phyloP scores from a whole-genome alignment of 371 early-diverging fungal species.

The Apophysomyces variabilis region DNA sequence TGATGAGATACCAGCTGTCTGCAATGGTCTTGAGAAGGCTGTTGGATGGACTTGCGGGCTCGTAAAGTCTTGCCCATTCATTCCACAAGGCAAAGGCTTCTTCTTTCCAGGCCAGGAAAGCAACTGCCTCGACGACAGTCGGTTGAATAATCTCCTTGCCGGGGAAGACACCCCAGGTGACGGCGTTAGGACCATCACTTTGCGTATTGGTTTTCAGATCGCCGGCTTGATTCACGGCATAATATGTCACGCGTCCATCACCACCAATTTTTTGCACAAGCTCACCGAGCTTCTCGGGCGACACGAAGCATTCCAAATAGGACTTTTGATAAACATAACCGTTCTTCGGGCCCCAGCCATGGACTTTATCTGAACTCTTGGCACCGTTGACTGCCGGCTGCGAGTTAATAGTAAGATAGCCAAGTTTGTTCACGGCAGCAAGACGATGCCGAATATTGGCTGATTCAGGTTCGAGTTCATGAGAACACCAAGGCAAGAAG shows the following conservation, averaged over 20 bases:
- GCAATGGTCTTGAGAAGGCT: conserved; percentile 71
- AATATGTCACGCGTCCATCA: conserved; percentile 82
- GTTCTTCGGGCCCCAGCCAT: conserved; percentile 97
- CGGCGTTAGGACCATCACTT: conserved; percentile 89
- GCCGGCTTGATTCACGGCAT: conserved; percentile 89
- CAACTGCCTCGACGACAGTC: conserved; percentile 90
- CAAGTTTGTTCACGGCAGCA: conserved; percentile 74
- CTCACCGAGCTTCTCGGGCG: conserved; percentile 69
- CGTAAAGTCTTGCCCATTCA: conserved; percentile 88
- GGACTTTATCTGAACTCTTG: conserved; percentile 74
- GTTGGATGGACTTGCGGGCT: conserved; percentile 57
- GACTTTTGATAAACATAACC: conserved; percentile 98
- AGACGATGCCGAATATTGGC: conserved; percentile 73
- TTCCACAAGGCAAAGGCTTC: conserved; percentile 96
- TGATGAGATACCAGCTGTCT: conserved; percentile 89
- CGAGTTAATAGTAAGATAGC: conserved; percentile 94
- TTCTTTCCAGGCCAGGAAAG: conserved; percentile 97
- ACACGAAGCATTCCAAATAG: conserved; percentile 95
- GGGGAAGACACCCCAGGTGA: conserved; percentile 99
- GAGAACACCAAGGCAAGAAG: conserved; percentile 93
- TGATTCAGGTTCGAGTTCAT: conserved; percentile 84
- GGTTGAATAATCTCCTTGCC: conserved; percentile 98
- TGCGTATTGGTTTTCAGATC: conserved; percentile 86
- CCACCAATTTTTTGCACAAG: conserved; percentile 71
- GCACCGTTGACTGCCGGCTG: conserved; percentile 97